Percentiles rank a stretch among this genome's conserved stretches.
These are phyloP conservation scores for Garcia nutans DNA, from an alignment of 345 rosid species.

Conservation along the genomic window DNA sequence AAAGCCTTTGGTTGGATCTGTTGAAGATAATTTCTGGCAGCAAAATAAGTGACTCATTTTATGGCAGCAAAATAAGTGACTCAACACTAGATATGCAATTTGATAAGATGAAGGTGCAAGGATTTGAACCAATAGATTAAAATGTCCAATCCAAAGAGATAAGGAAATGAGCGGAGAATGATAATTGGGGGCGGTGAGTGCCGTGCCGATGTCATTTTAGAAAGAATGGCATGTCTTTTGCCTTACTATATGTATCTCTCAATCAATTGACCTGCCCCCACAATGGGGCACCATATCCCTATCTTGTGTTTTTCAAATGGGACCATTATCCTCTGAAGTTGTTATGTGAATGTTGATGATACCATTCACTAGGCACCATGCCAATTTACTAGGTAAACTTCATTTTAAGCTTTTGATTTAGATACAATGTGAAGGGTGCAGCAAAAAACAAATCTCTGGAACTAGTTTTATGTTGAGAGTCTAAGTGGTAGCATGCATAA, in stretches of 20 bases:
- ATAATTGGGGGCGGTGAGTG: constrained; percentile 23
- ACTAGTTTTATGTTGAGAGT: neutral
- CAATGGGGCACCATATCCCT: constrained; percentile 21
- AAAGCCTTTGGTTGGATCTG: no score
- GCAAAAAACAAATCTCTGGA: neutral
- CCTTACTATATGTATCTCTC: constrained; percentile 31
- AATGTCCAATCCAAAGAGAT: constrained; percentile 34
- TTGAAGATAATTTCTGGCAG: no score
- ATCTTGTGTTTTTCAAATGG: constrained; percentile 16
- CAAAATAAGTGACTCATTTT: no score
- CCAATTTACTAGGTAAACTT: neutral
- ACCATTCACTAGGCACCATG: constrained; percentile 2
- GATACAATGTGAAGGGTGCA: neutral
- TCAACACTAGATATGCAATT: neutral
- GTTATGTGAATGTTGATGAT: neutral
- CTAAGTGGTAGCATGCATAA: neutral
- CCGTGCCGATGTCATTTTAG: constrained; percentile 26
- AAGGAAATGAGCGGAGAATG: constrained; percentile 21
- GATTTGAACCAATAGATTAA: constrained; percentile 25
- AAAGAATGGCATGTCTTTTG: constrained; percentile 25
- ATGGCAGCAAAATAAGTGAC: no score
- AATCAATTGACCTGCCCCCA: constrained; percentile 25
- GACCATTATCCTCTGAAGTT: constrained; percentile 27
- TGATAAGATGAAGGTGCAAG: constrained; percentile 21
- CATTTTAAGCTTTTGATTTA: neutral